Conservation (phyloP, 345 rosid species). For the Syzygium jambos region DNA sequence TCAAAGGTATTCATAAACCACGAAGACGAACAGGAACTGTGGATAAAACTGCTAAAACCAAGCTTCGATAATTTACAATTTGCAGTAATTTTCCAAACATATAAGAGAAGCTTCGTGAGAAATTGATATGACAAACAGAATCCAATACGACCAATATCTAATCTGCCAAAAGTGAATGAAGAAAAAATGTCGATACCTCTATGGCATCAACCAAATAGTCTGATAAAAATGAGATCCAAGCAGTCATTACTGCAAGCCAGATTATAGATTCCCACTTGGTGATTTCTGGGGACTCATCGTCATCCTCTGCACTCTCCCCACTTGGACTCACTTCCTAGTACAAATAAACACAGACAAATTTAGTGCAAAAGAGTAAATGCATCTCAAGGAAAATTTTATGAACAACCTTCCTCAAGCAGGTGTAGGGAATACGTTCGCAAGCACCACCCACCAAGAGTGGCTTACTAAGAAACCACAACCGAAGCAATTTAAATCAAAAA, state of each 20-base stretch:
- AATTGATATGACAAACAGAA: background rate
- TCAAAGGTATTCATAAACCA: background rate
- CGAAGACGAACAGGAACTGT: background rate
- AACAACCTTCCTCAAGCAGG: background rate
- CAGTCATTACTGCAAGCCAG: slow-evolving; percentile 82
- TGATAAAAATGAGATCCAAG: slow-evolving; percentile 85
- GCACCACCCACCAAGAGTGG: background rate
- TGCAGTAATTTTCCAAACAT: background rate
- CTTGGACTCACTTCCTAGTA: slow-evolving; percentile 44
- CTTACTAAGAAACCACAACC: background rate
- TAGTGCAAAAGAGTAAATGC: background rate
- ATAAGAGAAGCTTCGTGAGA: background rate
- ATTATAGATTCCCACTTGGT: slow-evolving; percentile 73
- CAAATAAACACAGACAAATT: background rate
- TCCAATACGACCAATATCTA: background rate
- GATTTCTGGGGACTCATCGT: slow-evolving; percentile 72
- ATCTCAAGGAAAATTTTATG: background rate
- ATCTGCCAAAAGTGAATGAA: background rate
- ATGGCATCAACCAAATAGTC: slow-evolving; percentile 90
- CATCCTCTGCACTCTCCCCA: slow-evolving; percentile 22
- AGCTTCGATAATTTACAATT: background rate
- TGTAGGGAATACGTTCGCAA: background rate
- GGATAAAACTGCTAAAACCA: background rate
- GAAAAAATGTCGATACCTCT: slow-evolving; percentile 31
- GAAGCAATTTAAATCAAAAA: background rate